Evolutionary conservation across 768 basidiomycete genomes (phyloP), one percentile per base, ranked within the genome.

Genomic region (Phanerochaete sordida): DNA sequence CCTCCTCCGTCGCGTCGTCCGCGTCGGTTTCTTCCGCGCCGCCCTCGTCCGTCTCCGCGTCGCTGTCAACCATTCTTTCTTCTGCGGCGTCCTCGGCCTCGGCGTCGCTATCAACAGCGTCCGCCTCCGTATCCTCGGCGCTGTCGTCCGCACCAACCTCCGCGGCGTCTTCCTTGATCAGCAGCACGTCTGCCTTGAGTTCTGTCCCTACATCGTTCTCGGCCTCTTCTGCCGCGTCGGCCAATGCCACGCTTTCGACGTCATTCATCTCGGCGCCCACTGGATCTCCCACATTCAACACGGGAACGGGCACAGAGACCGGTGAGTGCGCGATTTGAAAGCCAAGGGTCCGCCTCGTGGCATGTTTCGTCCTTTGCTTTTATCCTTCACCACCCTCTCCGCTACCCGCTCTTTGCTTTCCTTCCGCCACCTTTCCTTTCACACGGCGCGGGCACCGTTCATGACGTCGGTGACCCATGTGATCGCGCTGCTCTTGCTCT

Each of bases 241-340:
- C 47, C n/a, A 55, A 49, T 48, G 30, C 45, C 19, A 33, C 48
- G 15, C 21, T 58, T 33, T 50, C 61, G 48, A 33, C 61, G 37
- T 51, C 59, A 19, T 54, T 47, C 12, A 56, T n/a, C 27, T 21
- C 26, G 4, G 55, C 47, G 30, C 43, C 62, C 51, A 45, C 63
- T 15, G 61, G 35, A 28, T 55, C 58, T 30, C 61, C 62, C 15
- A 56, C 65, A 1, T 66, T 65, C 62, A 64, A 62, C 54, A 65
- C 64, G 13, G 69, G 65, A 2, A 50, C 64, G 30, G 66, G 66
- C 13, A 64, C 64, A 11, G 70, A 71, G 57, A 64, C 66, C 12
- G 65, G 70, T 71, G 61, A 64, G 70, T 65, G 11, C n/a, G n/a
- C 19, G 21, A 51, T 31, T 21, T 51, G 15, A 5, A 51, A 15